phyloP scores from a whole-genome alignment of 2,329 filamentous ascomycete species.

The Gaeumannomyces tritici region DNA sequence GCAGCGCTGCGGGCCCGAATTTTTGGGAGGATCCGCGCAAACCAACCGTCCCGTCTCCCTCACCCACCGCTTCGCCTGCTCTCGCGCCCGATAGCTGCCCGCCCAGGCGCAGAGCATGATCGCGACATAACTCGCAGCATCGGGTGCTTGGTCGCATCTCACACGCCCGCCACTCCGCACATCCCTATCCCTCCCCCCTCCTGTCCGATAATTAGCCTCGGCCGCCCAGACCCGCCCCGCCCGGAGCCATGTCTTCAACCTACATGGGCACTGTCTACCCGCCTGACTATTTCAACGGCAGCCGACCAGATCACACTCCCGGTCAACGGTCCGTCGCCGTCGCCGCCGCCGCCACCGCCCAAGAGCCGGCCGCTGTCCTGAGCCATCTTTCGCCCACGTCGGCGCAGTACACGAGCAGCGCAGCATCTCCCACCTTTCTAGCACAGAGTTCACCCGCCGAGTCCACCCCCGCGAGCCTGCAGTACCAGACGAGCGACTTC shows the following conservation, averaged over 20 bases:
- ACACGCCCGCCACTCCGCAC: not conserved
- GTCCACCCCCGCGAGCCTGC: conserved; percentile 33
- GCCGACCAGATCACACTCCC: conserved; percentile 11
- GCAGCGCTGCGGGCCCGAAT: not conserved
- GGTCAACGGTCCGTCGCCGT: conserved; percentile 12
- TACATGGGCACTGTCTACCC: conserved; percentile 17
- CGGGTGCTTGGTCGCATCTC: not conserved
- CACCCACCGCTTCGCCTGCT: not conserved
- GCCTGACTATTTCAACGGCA: conserved; percentile 13
- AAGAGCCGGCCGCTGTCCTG: conserved; percentile 14
- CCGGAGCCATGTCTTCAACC: conserved; percentile 19
- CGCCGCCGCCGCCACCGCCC: conserved; percentile 5
- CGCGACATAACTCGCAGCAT: not conserved
- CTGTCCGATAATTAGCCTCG: conserved; percentile 1
- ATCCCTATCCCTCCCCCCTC: not conserved
- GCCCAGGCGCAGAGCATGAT: not conserved
- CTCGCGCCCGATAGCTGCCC: not conserved
- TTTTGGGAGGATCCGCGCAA: not conserved
- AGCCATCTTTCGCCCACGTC: conserved; percentile 33
- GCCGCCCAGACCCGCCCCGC: conserved; percentile 1
- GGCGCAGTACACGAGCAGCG: conserved; percentile 27
- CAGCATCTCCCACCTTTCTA: conserved; percentile 26
- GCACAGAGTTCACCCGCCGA: conserved; percentile 38
- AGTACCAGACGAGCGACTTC: conserved; percentile 40
- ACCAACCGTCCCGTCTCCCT: not conserved